Evolutionary conservation across 768 basidiomycete species (phyloP).

Genomic region (Naganishia randhawae): DNA sequence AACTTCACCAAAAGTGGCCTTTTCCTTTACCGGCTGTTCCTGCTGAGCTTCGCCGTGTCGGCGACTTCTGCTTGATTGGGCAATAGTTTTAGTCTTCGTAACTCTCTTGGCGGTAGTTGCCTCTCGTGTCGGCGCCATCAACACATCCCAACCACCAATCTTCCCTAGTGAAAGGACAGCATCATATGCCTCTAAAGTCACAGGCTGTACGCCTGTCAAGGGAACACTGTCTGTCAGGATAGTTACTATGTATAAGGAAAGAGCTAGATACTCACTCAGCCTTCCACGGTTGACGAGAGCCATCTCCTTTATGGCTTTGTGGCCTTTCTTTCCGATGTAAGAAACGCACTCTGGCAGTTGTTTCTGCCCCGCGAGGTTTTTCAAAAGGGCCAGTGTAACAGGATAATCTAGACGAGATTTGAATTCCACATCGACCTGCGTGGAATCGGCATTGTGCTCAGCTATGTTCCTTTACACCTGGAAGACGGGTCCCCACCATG

Average conservation of each 20-base stretch:
- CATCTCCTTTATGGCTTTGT: conserved; percentile 63
- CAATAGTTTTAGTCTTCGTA: neutral
- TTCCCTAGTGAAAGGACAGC: conserved; percentile 62
- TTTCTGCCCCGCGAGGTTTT: conserved; percentile 57
- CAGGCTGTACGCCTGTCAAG: conserved; percentile 64
- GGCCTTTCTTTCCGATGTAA: conserved; percentile 65
- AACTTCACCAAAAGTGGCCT: neutral
- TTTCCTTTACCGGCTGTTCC: neutral
- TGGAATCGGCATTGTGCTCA: too few relatives aligned
- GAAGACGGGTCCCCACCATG: conserved; percentile 67
- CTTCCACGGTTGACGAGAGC: conserved; percentile 73
- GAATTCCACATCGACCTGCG: conserved; percentile 56
- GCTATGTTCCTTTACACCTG: too few relatives aligned
- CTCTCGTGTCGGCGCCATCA: neutral
- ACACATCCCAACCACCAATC: conserved; percentile 70
- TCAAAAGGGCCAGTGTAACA: conserved; percentile 71
- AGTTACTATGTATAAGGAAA: neutral
- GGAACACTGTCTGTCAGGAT: neutral
- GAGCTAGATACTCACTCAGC: conserved; percentile 57
- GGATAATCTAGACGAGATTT: conserved; percentile 64
- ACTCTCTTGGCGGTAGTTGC: neutral
- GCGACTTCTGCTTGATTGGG: neutral
- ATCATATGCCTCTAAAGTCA: conserved; percentile 64
- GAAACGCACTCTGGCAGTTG: conserved; percentile 58
- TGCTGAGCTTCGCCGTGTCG: neutral